Base-by-base conservation (phyloP, 148 eudicot species). In the Selenicereus undatus region DNA sequence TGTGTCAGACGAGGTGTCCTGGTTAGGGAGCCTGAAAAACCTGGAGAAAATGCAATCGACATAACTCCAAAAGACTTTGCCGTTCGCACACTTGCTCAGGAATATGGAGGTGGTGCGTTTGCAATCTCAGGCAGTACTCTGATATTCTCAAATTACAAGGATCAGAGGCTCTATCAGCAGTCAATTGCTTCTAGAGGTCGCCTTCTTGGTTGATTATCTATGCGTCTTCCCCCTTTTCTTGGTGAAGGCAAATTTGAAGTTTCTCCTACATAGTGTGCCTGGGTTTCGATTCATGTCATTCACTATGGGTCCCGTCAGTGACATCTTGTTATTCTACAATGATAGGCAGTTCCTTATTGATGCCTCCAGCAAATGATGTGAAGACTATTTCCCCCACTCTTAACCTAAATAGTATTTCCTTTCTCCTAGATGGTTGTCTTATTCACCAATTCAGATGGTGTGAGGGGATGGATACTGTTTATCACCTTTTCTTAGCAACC, bases 31-130 rank as follows among this genome's bases (percentile, higher is more conserved):
- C 84, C 90, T 9, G 91, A 86, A 74, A 83, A 84, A 58, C 83
- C 79, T 11, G 90, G 88, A 56, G 94, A 87, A 42, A 82, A 82
- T 52, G 83, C 90, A 22, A 78, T 74, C 43, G 98, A 93, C 85
- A 75, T 93, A 71, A 95, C 92, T 62, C 91, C 97, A 10, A 89
- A 91, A 84, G 97, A 89, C 21, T 95, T 86, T 79, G 86, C 91
- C 2, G 97, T 95, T 65, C 88, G 97, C 65, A 84, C 94, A 58
- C 84, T 84, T 74, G 94, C 92, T 86, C 97, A 95, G 75, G 97
- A 93, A 79, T 95, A 92, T 83, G 99, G 99, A 81, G 99, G 99
- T 81, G 99, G 94, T 66, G 93, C 97, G 11, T 95, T 95, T 86
- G 77, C 86, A 18, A 84, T 93, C 77, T 84, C 83, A 26, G 93